Conservation (phyloP, 169 alveolate genomes). For the Toxoplasma gondii region DNA sequence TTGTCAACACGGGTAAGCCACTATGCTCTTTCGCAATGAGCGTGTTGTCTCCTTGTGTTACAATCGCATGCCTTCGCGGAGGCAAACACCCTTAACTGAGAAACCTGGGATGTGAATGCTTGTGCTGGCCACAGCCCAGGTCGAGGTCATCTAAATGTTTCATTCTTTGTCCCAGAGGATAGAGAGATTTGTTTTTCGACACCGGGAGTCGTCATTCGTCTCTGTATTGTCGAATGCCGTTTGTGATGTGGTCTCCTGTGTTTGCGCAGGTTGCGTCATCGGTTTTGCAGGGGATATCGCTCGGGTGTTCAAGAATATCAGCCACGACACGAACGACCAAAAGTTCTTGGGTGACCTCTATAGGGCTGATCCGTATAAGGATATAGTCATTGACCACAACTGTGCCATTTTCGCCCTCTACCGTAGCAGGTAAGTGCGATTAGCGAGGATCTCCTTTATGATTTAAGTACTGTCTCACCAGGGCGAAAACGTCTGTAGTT, state of each 20-base stretch:
- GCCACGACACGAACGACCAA: neutral
- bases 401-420: slow-evolving; percentile 17
- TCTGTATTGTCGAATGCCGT: neutral
- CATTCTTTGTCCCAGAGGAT: neutral
- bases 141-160: too few species aligned
- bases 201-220: neutral
- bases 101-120: too few species aligned
- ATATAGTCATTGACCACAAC: neutral
- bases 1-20: slow-evolving; percentile 40
- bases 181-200: neutral
- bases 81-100: too few species aligned
- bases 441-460: too few species aligned
- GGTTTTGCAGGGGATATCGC: neutral
- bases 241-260: neutral
- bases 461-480: too few species aligned
- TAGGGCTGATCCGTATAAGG: neutral
- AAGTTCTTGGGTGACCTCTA: neutral
- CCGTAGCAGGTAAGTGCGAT: neutral
- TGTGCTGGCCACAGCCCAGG: too few species aligned
- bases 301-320: neutral
- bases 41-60: too few species aligned
- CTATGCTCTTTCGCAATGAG: neutral
- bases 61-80: too few species aligned
- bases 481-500: too few species aligned
- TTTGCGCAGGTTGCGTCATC: neutral